These are phyloP conservation scores for Oryza nivara DNA, from an alignment of 176 grass and related monocot species.

Conservation along the genomic window DNA sequence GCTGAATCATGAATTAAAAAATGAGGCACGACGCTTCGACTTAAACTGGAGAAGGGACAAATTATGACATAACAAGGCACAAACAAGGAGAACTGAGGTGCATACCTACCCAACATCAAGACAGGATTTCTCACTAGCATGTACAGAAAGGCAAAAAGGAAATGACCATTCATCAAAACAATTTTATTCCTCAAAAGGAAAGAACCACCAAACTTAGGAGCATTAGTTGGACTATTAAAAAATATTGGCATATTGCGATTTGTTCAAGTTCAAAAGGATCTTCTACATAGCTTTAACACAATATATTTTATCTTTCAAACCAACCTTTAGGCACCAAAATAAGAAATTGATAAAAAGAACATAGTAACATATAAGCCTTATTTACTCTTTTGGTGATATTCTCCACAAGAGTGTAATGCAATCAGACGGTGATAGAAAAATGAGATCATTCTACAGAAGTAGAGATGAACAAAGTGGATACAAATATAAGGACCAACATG, in stretches of 20 bases:
- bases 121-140: constrained; percentile 10
- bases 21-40: neutral
- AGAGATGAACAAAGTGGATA: neutral
- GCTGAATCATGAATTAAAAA: constrained; percentile 24
- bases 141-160: constrained; percentile 10
- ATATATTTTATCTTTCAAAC: neutral
- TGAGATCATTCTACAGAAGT: neutral
- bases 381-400: constrained; percentile 1
- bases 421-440: neutral
- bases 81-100: neutral
- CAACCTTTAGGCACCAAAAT: neutral
- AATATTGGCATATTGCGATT: neutral
- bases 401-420: neutral
- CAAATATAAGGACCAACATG: neutral
- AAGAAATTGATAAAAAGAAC: neutral
- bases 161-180: neutral
- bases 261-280: neutral
- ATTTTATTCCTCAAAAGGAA: neutral
- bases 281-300: neutral
- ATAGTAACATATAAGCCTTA: neutral
- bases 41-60: neutral
- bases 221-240: neutral
- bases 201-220: neutral
- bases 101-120: neutral
- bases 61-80: neutral